phyloP scores from a whole-genome alignment of 768 basidiomycete genomes.

The Pluteus cervinus region DNA sequence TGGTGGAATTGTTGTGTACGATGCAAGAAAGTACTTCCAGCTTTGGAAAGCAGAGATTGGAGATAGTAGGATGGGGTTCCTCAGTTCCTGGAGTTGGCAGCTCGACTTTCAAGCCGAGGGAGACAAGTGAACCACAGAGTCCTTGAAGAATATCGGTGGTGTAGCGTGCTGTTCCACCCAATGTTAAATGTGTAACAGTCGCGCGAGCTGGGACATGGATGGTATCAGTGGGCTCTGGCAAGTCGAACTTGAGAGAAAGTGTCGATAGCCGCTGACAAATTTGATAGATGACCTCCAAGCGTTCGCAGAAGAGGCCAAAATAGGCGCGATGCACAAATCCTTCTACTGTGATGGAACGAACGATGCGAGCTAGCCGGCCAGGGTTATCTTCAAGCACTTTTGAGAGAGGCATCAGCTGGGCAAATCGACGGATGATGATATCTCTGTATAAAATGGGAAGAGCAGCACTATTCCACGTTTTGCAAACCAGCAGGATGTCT shows the following conservation, averaged over 20 bases:
- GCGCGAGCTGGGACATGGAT: background rate
- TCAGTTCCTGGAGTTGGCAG: no score
- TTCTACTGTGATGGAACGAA: constrained; percentile 7
- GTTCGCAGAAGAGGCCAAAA: background rate
- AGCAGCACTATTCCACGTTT: constrained; percentile 8
- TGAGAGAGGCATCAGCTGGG: constrained; percentile 7
- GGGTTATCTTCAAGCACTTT: constrained; percentile 4
- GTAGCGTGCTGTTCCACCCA: no score
- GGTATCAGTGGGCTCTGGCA: background rate
- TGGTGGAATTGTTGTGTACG: no score
- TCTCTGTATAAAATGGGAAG: constrained; percentile 10
- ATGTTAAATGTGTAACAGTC: constrained; percentile 1
- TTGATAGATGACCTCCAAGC: constrained; percentile 6
- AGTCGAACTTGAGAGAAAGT: background rate
- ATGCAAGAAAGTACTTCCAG: no score
- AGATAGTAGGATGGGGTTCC: no score
- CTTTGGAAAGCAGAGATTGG: no score
- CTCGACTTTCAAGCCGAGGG: no score
- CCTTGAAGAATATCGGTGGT: no score
- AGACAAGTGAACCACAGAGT: no score
- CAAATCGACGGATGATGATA: constrained; percentile 6
- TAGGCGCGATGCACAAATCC: constrained; percentile 4
- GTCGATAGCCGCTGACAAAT: background rate
- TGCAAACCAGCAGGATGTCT: constrained; percentile 8
- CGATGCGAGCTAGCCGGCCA: constrained; percentile 6